Evolutionary conservation across 1,284 basidiomycete genomes (phyloP), one percentile per base, ranked within the genome.

Genomic region (Fomitopsis pinicola): DNA sequence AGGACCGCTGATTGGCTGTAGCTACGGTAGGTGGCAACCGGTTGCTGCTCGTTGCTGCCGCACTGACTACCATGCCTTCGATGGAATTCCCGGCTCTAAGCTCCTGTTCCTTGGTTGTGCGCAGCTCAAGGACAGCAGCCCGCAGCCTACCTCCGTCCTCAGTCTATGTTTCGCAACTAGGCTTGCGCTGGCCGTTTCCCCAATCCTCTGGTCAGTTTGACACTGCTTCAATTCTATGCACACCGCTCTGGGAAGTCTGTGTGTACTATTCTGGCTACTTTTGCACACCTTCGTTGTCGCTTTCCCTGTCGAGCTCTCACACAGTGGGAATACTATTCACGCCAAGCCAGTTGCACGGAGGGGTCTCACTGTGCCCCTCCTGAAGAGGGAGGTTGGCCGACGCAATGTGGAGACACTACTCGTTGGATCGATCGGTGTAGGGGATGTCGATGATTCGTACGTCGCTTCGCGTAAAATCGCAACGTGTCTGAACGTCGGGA

Each of bases 391-490:
- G 26, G 57, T 58, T 28, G 60, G 12, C 19, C 19, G 44, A 35
- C 56, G 60, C 19, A 42, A 58, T 44, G 50, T 58, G 3, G 35
- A 62, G 44, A 57, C 58, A 30, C 12, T 62, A 22, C 57, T 62
- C 26, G 61, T 55, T 53, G 61, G 58, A 26, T 52, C 61, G 2
- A 40, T 59, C 12, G 61, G 61, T 38, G 46, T 62, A 14, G 61
- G 61, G 7, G 61, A 62, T 26, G 59, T 56, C 30, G 58, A 45
- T n/a, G 61, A 62, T 30, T 35, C 59, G 61, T 62, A 42, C 28
- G 61, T 62, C 36, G 28, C n/a, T 48, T 42, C 9, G 36, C 45
- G 15, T 28, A 26, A 28, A 3, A 22, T 22, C 22, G 22, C 22
- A 22, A 22, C 22, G 22, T 22, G 22, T 22, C 22, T 22, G 22